Evolutionary conservation across 2,329 filamentous ascomycete genomes (phyloP).

Genomic region (Ceratocystis huliohia): DNA sequence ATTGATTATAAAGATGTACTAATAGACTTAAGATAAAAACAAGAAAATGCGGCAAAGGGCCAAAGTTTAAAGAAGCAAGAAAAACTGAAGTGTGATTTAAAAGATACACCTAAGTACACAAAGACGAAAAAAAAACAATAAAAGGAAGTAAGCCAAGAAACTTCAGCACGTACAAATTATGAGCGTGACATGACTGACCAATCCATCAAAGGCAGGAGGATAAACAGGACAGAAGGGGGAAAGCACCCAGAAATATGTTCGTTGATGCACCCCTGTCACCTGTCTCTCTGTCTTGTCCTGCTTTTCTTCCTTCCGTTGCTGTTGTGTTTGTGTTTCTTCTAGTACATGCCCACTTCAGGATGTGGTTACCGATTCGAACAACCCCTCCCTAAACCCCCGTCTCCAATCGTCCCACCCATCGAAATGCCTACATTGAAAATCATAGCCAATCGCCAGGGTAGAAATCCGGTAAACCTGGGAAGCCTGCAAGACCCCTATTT

Average conservation of each 20-base stretch:
- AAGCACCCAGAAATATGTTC: slow-evolving; percentile 1
- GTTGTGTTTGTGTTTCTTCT: slow-evolving; percentile 1
- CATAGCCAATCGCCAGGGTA: not conserved
- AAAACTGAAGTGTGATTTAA: not conserved
- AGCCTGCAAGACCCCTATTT: too few species aligned
- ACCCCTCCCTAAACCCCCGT: not conserved
- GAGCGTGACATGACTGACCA: slow-evolving; percentile 7
- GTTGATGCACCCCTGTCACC: not conserved
- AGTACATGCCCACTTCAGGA: not conserved
- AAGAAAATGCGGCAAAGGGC: not conserved
- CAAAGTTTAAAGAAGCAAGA: not conserved
- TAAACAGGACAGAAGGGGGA: slow-evolving; percentile 3
- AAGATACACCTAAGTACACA: not conserved
- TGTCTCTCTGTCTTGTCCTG: not conserved
- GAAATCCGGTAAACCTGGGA: not conserved
- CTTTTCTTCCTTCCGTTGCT: slow-evolving; percentile 5
- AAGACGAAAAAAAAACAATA: slow-evolving; percentile 7
- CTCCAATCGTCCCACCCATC: not conserved
- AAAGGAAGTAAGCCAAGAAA: not conserved
- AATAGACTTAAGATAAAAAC: not conserved
- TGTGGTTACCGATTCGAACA: not conserved
- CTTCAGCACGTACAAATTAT: not conserved
- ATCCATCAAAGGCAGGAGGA: not conserved
- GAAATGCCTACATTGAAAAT: not conserved
- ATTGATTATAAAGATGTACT: slow-evolving; percentile 7